A percentile compares a stretch with the other conserved stretches of the same genome.
Conservation (phyloP, 495 filamentous ascomycete species). For the Acidomyces sp. region DNA sequence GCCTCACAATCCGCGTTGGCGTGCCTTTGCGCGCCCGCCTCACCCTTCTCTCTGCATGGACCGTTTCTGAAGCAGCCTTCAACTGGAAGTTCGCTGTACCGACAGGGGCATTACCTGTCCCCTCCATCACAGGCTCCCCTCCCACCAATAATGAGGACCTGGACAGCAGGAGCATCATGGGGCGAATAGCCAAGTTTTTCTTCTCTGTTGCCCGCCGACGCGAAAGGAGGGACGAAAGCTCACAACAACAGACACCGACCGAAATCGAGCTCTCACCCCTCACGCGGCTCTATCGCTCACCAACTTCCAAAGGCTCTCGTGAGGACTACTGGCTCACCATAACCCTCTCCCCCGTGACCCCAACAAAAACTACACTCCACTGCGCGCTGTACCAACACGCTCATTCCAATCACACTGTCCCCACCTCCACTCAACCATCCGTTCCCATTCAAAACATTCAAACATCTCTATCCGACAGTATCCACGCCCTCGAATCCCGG, state of each 20-base stretch:
- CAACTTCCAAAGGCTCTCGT: too few species aligned
- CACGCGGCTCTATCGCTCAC: slow-evolving; percentile 3
- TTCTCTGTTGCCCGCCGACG: too few species aligned
- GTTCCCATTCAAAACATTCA: background rate
- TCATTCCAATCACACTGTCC: background rate
- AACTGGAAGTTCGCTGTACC: slow-evolving; percentile 8
- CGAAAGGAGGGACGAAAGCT: too few species aligned
- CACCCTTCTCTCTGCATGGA: slow-evolving; percentile 1
- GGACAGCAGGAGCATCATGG: too few species aligned
- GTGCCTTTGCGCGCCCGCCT: slow-evolving; percentile 4
- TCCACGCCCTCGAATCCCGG: slow-evolving; percentile 1
- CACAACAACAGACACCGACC: too few species aligned
- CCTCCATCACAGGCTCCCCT: slow-evolving; percentile 1
- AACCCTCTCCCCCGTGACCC: background rate
- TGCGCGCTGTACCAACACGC: slow-evolving; percentile 6
- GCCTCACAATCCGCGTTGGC: slow-evolving; percentile 7
- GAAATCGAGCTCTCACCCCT: slow-evolving; percentile 3
- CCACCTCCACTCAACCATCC: background rate
- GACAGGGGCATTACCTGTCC: slow-evolving; percentile 5
- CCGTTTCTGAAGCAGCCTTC: slow-evolving; percentile 2
- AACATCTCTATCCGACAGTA: slow-evolving; percentile 1
- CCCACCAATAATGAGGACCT: too few species aligned
- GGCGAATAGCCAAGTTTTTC: too few species aligned
- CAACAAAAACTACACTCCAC: slow-evolving; percentile 1
- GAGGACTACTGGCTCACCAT: slow-evolving; percentile 7